Base-by-base conservation (phyloP, 345 rosid genomes). In the Odontarrhena argentea region DNA sequence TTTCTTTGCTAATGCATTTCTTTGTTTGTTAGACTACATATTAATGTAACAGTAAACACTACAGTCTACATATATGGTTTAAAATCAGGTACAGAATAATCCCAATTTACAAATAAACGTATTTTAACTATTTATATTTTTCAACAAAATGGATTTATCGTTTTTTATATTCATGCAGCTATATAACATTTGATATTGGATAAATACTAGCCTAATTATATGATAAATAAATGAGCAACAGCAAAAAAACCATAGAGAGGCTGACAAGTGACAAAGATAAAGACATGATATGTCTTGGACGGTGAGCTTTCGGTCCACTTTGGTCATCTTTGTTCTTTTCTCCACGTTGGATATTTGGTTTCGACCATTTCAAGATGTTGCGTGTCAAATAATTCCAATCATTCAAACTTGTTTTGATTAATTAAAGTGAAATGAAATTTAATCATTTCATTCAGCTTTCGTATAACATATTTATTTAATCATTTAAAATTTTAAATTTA, bases 241-340 rank as follows among this genome's bases (percentile, higher is more conserved):
- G 36, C 36, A 3, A 45, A 10, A 38, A 25, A 36, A n/a, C 3
- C 60, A 60, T 7, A 15, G 13, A 52, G 73, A 52, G 34, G 38
- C 9, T 51, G 73, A 51, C 64, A 60, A 66, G 61, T 55, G 75
- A 62, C 12, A 72, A 73, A 9, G 73, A 67, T 58, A 60, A 51
- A 50, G 55, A 44, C 55, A 50, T 13, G 30, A 8, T 41, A 28
- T 46, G 68, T 46, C 42, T 50, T 66, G 77, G 77, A 60, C 77
- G 68, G 72, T 73, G 72, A 50, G 77, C 52, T 67, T 46, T 45
- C 10, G 73, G 77, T 60, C 77, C 77, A 60, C 57, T 74, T 67
- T 37, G 68, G 68, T 60, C 77, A 66, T 24, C 63, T 67, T 45
- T 73, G 62, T 73, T 36, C 1, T 45, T 18, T 28, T 60, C 57